Percentiles rank a stretch among this genome's conserved stretches.
Evolutionary conservation across 2,329 filamentous ascomycete species (phyloP).

Genomic region (Venturia pyrina): DNA sequence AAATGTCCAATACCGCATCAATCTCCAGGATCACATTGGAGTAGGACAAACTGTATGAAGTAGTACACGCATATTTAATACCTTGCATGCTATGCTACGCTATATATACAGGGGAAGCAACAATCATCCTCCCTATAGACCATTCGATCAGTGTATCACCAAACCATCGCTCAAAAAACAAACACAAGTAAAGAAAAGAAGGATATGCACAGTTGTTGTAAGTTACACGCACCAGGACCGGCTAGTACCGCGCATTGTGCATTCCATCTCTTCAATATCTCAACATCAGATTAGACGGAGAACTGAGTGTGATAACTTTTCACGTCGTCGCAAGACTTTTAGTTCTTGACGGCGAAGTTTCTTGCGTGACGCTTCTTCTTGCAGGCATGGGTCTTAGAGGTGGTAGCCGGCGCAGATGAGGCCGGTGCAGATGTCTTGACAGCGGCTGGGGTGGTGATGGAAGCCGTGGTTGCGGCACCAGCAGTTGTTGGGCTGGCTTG

Average conservation of each 20-base stretch:
- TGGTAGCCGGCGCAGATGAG: neutral
- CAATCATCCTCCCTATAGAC: neutral
- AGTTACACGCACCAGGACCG: neutral
- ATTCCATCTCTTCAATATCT: neutral
- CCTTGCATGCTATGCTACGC: neutral
- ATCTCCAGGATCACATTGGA: neutral
- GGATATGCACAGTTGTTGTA: neutral
- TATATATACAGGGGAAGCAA: neutral
- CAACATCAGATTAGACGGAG: neutral
- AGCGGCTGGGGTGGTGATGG: neutral
- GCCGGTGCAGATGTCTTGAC: neutral
- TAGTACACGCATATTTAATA: neutral
- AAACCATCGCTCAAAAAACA: neutral
- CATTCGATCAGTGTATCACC: neutral
- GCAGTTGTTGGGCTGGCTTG: neutral
- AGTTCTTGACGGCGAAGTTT: neutral
- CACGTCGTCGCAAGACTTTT: neutral
- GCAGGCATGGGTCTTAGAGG: neutral
- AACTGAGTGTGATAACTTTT: neutral
- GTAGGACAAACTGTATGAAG: neutral
- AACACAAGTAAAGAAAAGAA: neutral
- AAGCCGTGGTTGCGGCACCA: neutral
- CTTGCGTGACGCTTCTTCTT: constrained; percentile 6
- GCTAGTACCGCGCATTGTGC: neutral
- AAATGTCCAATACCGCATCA: neutral